phyloP scores from a whole-genome alignment of 1,284 basidiomycete species.

The Apiotrichum sp. region DNA sequence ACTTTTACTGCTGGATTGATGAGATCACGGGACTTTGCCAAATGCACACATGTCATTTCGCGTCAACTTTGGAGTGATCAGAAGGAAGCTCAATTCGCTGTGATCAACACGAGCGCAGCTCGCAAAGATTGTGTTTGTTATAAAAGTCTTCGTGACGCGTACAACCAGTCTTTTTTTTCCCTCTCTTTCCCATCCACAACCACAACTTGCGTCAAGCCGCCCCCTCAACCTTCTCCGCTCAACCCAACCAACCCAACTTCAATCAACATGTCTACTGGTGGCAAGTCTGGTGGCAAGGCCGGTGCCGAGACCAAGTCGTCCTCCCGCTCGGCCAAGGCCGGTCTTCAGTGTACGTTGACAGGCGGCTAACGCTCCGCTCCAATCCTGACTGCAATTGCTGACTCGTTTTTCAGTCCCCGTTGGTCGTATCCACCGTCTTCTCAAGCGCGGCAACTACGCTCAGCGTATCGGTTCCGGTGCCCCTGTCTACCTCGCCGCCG shows the following conservation, averaged over 20 bases:
- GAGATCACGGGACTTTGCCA: background rate
- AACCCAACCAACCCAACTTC: conserved; percentile 9
- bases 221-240: background rate
- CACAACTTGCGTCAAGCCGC: background rate
- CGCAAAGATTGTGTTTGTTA: too few species aligned
- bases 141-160: too few species aligned
- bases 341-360: conserved; percentile 56
- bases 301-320: conserved; percentile 52
- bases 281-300: conserved; percentile 51
- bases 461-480: conserved; percentile 54
- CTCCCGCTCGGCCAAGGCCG: conserved; percentile 76
- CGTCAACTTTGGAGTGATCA: background rate
- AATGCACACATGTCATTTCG: background rate
- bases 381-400: conserved; percentile 8
- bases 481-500: conserved; percentile 72
- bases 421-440: conserved; percentile 76
- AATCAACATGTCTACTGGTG: conserved; percentile 54
- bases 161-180: background rate
- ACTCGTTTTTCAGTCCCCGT: conserved; percentile 59
- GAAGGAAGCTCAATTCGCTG: too few species aligned
- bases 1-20: background rate
- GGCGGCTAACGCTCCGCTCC: background rate
- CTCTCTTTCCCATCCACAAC: conserved; percentile 5
- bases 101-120: too few species aligned
- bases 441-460: conserved; percentile 81